Evolutionary conservation across 83 land plant species (phyloP).

Genomic region (Thuja plicata): DNA sequence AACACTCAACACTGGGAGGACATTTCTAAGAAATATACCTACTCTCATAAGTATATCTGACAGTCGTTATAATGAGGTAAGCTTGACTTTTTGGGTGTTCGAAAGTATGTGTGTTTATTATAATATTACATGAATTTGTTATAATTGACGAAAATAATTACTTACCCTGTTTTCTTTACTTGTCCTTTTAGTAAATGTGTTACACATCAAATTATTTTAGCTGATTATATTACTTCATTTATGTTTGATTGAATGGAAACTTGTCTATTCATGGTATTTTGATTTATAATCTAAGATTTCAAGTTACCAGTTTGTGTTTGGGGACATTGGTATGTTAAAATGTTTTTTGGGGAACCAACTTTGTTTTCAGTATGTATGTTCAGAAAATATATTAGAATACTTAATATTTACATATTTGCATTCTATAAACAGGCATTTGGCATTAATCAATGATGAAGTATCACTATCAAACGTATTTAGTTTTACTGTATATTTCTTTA

Average conservation of each 20-base stretch:
- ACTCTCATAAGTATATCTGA: not conserved
- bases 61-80: slow-evolving; percentile 12
- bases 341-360: too few species aligned
- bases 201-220: not conserved
- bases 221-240: not conserved
- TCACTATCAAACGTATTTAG: too few species aligned
- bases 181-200: not conserved
- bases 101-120: not conserved
- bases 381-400: too few species aligned
- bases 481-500: too few species aligned
- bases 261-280: not conserved
- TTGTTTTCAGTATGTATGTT: too few species aligned
- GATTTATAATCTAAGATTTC: not conserved
- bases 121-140: not conserved
- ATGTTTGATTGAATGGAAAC: not conserved
- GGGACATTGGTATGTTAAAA: too few species aligned
- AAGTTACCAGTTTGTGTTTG: too few species aligned
- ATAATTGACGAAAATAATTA: not conserved
- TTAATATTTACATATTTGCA: too few species aligned
- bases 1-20: not conserved
- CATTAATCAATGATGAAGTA: too few species aligned
- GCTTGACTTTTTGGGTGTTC: not conserved
- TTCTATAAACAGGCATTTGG: too few species aligned
- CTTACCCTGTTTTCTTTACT: not conserved
- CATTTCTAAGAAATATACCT: slow-evolving; percentile 3